Percentiles rank a stretch among this genome's conserved stretches.
Conservation (phyloP, 139 green algal species). For the Auxenochlorella pyrenoidosa region DNA sequence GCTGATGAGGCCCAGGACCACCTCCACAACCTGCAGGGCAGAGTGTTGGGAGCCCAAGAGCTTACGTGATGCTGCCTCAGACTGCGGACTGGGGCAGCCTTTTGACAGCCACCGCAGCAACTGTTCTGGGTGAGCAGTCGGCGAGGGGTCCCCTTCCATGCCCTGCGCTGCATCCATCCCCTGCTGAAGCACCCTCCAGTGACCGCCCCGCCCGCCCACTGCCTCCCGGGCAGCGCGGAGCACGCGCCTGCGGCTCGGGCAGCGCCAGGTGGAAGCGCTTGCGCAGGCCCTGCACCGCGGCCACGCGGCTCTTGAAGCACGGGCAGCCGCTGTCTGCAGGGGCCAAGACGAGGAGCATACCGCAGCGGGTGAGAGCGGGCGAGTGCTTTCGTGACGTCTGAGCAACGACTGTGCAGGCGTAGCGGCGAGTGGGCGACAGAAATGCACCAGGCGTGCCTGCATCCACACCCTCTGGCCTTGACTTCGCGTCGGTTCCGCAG, state of each 20-base stretch:
- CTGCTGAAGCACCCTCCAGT: too few relatives aligned
- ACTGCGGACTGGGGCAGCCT: not conserved
- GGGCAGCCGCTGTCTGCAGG: slow-evolving; percentile 78
- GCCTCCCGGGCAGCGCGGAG: too few relatives aligned
- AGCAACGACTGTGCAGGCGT: too few relatives aligned
- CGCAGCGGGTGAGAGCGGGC: not conserved
- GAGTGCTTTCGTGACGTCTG: not conserved
- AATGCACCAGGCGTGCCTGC: too few relatives aligned
- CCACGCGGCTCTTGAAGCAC: slow-evolving; percentile 88
- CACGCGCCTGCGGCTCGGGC: slow-evolving; percentile 57
- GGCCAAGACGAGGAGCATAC: not conserved
- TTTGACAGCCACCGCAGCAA: not conserved
- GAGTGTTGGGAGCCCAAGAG: too few relatives aligned
- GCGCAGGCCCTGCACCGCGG: slow-evolving; percentile 83
- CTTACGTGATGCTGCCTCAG: too few relatives aligned
- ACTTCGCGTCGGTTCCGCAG: too few relatives aligned
- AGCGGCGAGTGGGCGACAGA: too few relatives aligned
- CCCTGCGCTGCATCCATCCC: too few relatives aligned
- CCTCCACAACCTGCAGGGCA: slow-evolving; percentile 75
- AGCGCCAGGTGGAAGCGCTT: slow-evolving; percentile 81
- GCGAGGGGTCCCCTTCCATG: too few relatives aligned
- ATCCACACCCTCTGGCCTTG: not conserved
- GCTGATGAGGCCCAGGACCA: slow-evolving; percentile 90
- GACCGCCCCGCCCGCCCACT: not conserved
- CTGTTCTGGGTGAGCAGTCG: too few relatives aligned